Evolutionary conservation across 2,329 filamentous ascomycete species (phyloP), one percentile per base, ranked within the genome.

Genomic region (Canariomyces notabilis): DNA sequence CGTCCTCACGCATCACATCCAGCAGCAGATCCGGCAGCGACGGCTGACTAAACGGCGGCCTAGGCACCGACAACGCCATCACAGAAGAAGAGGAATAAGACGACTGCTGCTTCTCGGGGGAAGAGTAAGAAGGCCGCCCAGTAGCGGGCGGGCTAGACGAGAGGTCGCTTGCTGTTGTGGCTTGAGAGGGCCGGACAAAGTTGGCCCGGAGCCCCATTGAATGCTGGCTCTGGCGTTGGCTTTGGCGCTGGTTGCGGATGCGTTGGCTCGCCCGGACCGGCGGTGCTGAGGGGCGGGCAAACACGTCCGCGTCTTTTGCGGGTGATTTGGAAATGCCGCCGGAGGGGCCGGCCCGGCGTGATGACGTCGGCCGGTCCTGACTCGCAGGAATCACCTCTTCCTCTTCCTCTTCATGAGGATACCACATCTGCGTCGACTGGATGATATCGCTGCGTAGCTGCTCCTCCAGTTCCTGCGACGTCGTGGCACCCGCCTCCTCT

Each of bases 391-490:
- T 59, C 2, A 64, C 39, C 15, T 66, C 60, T 2, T 61, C 57
- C 6, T 44, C 50, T 2, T 55, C 40, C 14, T 45, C 33, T 15
- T 41, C 31, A 26, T 16, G 16, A 37, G 16, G 37, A 31, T n/a
- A 9, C 4, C 6, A 21, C 32, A 57, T 15, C 34, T 63, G 59
- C 20, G 61, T 64, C 5, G 59, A 58, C 21, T 59, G 55, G 18
- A 55, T 41, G 14, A 65, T 60, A 15, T 79, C 75, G 53, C 67
- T 72, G 26, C 66, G 65, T 18, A 79, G 61, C 50, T 79, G 76
- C 6, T 72, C 69, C 20, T 67, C 70, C n/a, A 78, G 58, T 53
- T 79, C 70, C 49, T 79, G 74, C 2, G 75, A 77, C 14, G 74
- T 62, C 2, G 71, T 71, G 46, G 64, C 44, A 4, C 62, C 59